Evolutionary conservation across 1,139 yeast species (phyloP), one percentile per base, ranked within the genome.

Genomic region (Hyphopichia burtonii): DNA sequence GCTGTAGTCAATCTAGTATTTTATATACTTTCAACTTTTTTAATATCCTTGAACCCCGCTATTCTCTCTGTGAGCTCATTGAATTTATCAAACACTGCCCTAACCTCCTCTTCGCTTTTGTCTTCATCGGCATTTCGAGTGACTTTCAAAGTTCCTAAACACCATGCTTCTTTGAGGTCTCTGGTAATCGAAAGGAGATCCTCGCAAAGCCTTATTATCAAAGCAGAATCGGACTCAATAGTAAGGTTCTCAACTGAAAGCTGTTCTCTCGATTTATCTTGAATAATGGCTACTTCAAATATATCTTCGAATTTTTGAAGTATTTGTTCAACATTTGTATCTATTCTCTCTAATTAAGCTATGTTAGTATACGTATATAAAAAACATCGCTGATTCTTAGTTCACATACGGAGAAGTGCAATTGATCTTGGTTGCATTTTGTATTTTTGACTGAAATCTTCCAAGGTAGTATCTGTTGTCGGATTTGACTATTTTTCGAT

Each of bases 201-300:
- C 47, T 80, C 81, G 37, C 82, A 72, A 9, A 77, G 59, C 39
- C 82, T 59, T 3, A 78, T 69, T 3, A 80, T 78, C 4, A 74
- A 67, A 44, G 74, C 63, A 0, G 83, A 73, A 51, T 78, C 76
- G 14, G 80, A 68, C 51, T 80, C 83, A 14, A 80, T 75, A 9
- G 80, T 80, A 17, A 79, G 57, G 25, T 80, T 71, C 46, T 80
- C 84, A 12, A 78, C 76, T 0, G 82, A 76, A 27, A 77, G 63
- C 2, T 76, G 61, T 45, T 78, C 83, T 37, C 72, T 67, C 8
- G 81, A 69, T 48, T 78, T 78, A 41, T 71, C 76, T 41, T 65
- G 65, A 16, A 69, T 66, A 34, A 68, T 59, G 22, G 72, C 64
- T 8, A 68, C 70, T 46, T 72, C 76, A 45, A 73, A 71, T 30